Base-by-base conservation (phyloP, 2,329 filamentous ascomycete species). In the Aspergillus pseudonomiae region DNA sequence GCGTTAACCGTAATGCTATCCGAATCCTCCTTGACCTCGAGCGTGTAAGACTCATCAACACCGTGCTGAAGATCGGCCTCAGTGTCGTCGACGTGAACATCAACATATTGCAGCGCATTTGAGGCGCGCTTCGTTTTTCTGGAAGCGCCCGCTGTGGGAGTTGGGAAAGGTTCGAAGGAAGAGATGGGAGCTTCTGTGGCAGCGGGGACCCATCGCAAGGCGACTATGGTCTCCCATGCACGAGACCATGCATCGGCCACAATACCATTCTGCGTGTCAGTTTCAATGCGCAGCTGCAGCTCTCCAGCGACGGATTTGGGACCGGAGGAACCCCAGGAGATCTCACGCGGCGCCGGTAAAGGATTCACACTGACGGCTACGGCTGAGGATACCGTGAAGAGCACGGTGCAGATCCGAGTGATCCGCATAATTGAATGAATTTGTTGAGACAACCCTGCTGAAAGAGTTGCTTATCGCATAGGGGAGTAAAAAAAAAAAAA, bases 21-120 rank as follows among this genome's bases (percentile, higher is more conserved):
- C 3, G 83, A 82, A 24, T 70, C 71, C 6, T 75, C 66, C 0
- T 71, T 66, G 43, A 85, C 78, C 21, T 80, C 75, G 24, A 86
- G 67, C 0, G 80, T 83, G 71, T 86, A 86, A n/a, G 84, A 85
- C 68, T 86, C 84, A 62, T 86, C 83, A 26, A 86, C 84, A 4
- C 83, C 84, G 66, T 86, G 84, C 69, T 86, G 80, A 34, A 87
- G 75, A 63, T 83, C 78, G 4, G 82, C 83, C 14, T 78, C 65
- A 48, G 71, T 71, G 67, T 87, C 76, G 7, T 77, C 66, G 30
- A 88, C 74, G 7, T 80, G 73, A 52, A 87, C 74, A 30, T 82
- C 76, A 43, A 87, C 75, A 14, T 74, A 74, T 5, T 67, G 78
- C n/a, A 87, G 72, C 30, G 65, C 68, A 19, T 69, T 67, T 1